Base-by-base conservation (phyloP, 345 rosid species). In the Citrus trifoliata region DNA sequence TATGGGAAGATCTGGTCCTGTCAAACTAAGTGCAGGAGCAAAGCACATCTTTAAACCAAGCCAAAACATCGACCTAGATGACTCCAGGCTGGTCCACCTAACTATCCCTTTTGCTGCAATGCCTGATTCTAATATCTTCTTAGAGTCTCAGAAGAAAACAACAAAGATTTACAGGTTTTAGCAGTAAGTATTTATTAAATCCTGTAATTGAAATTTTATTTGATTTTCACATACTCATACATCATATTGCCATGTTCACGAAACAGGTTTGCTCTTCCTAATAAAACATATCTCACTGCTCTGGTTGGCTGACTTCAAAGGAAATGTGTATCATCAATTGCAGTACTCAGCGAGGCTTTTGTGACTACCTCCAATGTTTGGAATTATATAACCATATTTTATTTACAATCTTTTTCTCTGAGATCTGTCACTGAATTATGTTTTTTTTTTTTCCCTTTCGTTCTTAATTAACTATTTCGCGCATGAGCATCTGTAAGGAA, bases 1-100 rank as follows among this genome's bases (percentile, higher is more conserved):
- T 16, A 64, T 78, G 28, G 76, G 71, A 42, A 76, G 78, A 56
- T 37, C 78, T 18, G 86, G 89, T 63, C 84, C 88, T 7, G 13
- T 83, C n/a, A 88, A 87, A 78, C 83, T 87, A 53, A 82, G 79
- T 71, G 84, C 89, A 18, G 89, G 89, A 55, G 83, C 83, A 12
- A 87, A 85, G 82, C 86, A 88, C 82, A 78, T 85, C 67, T 81
- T 83, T 77, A 80, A 87, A 76, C 88, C 88, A 0, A 63, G 77
- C 65, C 68, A 70, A 67, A 75, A 67, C 24, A 38, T 28, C 33
- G 80, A 75, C 77, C 74, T 73, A 18, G 87, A 80, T 40, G 77
- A 79, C 76, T 82, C 87, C 18, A 77, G 73, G 80, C 84, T 70
- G 51, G 64, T 83, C 75, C 88, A 85, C 82, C 83, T 85, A 71